phyloP scores from a whole-genome alignment of 306 rosid genomes.

The Phaseolus lunatus region DNA sequence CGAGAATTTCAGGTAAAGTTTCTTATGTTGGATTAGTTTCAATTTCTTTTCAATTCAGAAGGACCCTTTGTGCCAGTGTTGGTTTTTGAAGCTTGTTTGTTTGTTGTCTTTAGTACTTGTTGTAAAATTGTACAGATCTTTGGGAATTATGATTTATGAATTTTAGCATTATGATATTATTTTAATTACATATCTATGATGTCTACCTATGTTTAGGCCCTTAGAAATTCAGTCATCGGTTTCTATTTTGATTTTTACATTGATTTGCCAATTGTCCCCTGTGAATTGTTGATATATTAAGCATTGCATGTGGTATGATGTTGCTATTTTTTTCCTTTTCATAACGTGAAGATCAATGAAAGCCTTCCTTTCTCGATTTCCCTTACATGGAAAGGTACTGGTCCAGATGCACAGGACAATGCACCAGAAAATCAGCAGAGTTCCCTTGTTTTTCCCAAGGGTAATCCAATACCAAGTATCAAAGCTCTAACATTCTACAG shows the following conservation, averaged over 20 bases:
- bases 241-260: slow-evolving; percentile 3
- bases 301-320: slow-evolving; percentile 9
- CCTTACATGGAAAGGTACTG: slow-evolving; percentile 86
- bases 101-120: background rate
- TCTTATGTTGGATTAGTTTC: background rate
- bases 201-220: background rate
- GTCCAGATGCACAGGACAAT: slow-evolving; percentile 71
- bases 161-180: background rate
- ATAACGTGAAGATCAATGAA: slow-evolving; percentile 76
- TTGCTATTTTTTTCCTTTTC: background rate
- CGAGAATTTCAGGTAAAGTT: slow-evolving; percentile 85
- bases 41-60: background rate
- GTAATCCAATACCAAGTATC: slow-evolving; percentile 78
- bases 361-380: slow-evolving; percentile 80
- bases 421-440: slow-evolving; percentile 64
- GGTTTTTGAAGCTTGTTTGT: background rate
- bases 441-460: slow-evolving; percentile 80
- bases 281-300: slow-evolving; percentile 4
- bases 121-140: slow-evolving; percentile 1
- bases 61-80: background rate
- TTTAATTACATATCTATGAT: background rate
- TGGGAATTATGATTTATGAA: background rate
- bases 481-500: slow-evolving; percentile 88
- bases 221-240: background rate
- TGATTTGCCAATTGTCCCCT: background rate